Conservation (phyloP, 176 grass and related monocot genomes). For the Ananas comosus region DNA sequence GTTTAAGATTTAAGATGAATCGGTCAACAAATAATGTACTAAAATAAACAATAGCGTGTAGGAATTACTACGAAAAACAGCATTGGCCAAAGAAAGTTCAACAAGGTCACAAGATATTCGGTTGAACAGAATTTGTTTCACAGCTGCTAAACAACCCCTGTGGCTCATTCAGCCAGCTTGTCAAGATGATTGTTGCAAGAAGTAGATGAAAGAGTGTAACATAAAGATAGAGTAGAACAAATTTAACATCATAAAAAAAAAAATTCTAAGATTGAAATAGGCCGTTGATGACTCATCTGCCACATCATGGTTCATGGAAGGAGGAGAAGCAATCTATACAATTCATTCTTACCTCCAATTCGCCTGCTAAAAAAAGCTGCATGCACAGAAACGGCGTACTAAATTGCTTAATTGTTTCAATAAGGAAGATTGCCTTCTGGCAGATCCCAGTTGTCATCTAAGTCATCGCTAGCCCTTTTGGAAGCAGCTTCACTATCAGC, state of each 20-base stretch:
- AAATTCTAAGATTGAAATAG: background rate
- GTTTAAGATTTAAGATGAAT: too few species aligned
- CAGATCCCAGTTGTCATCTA: constrained; percentile 1
- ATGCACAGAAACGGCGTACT: background rate
- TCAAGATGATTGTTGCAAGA: too few species aligned
- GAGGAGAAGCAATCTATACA: background rate
- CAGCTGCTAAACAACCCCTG: too few species aligned
- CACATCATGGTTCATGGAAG: background rate
- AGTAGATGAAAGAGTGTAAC: background rate
- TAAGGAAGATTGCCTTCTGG: background rate
- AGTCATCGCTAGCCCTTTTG: background rate
- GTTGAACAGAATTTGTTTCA: too few species aligned
- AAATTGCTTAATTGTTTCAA: background rate
- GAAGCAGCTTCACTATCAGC: background rate
- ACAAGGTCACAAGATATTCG: too few species aligned
- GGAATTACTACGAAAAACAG: too few species aligned
- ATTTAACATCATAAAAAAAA: background rate
- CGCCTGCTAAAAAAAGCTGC: background rate
- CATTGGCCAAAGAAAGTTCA: too few species aligned
- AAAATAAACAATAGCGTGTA: too few species aligned
- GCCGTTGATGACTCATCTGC: background rate
- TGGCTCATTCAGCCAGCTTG: too few species aligned
- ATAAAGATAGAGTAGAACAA: background rate
- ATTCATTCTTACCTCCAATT: background rate
- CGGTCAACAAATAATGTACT: too few species aligned